Conservation (phyloP, 1,139 yeast species). For the Nakaseomyces glabratus region DNA sequence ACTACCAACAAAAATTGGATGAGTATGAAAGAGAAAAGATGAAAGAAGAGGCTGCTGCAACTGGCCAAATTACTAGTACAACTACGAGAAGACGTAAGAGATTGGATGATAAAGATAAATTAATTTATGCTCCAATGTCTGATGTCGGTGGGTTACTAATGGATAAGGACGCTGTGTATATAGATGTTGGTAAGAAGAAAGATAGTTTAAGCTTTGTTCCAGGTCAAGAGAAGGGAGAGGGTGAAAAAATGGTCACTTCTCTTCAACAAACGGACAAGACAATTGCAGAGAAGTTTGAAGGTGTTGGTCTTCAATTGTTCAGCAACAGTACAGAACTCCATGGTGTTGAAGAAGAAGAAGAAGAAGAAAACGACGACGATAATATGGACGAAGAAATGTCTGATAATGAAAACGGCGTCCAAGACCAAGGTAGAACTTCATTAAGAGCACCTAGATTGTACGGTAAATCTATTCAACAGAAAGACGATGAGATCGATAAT, state of each 20-base stretch:
- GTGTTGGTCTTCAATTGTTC: slow-evolving; percentile 68
- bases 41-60: slow-evolving; percentile 43
- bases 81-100: slow-evolving; percentile 73
- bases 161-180: slow-evolving; percentile 94
- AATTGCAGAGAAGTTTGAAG: slow-evolving; percentile 53
- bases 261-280: slow-evolving; percentile 63
- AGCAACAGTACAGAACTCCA: slow-evolving; percentile 48
- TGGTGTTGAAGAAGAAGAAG: slow-evolving; percentile 34
- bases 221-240: slow-evolving; percentile 65
- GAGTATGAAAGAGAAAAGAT: slow-evolving; percentile 60
- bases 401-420: slow-evolving; percentile 23
- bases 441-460: slow-evolving; percentile 54
- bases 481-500: slow-evolving; percentile 38
- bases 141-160: slow-evolving; percentile 97
- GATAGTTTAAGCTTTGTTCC: slow-evolving; percentile 46
- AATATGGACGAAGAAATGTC: slow-evolving; percentile 32
- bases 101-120: slow-evolving; percentile 86
- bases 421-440: slow-evolving; percentile 48
- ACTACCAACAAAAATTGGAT: slow-evolving; percentile 74
- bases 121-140: slow-evolving; percentile 98
- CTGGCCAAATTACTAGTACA: slow-evolving; percentile 37
- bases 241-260: slow-evolving; percentile 75
- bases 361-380: slow-evolving; percentile 34
- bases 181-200: slow-evolving; percentile 60
- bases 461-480: slow-evolving; percentile 48